Conservation (phyloP, 2,329 filamentous ascomycete genomes). For the Apiospora marii region DNA sequence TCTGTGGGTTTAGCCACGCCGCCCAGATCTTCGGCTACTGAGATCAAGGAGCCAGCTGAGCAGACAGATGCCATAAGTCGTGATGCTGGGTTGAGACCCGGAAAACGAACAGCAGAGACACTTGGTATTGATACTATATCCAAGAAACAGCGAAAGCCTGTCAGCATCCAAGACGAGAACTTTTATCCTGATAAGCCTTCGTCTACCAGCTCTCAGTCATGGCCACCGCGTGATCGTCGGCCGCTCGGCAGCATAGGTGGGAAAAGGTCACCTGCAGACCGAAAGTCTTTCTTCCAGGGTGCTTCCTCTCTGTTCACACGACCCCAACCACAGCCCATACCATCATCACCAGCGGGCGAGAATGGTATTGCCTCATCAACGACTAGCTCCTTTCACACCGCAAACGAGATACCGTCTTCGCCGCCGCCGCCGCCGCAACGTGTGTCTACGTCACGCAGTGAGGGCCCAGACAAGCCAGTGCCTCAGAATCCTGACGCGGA, state of each 20-base stretch:
- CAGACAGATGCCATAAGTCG: neutral
- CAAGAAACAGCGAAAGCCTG: neutral
- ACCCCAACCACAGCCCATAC: neutral
- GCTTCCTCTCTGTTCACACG: neutral
- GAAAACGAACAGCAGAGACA: neutral
- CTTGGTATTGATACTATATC: neutral
- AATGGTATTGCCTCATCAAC: neutral
- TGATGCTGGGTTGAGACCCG: neutral
- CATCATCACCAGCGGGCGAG: neutral
- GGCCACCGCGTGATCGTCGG: neutral
- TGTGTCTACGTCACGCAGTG: conserved; percentile 23
- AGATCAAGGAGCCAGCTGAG: neutral
- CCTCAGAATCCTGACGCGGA: neutral
- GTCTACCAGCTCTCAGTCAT: neutral
- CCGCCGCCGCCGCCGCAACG: conserved; percentile 25
- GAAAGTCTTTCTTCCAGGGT: neutral
- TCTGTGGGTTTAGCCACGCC: neutral
- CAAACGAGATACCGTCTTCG: conserved; percentile 32
- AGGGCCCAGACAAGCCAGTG: neutral
- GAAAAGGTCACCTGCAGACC: neutral
- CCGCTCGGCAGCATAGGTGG: neutral
- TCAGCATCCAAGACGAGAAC: neutral
- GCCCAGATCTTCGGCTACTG: neutral
- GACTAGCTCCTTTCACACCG: conserved; percentile 9
- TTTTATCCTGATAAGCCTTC: neutral